Evolutionary conservation across 139 green algal genomes (phyloP), one percentile per base, ranked within the genome.

Genomic region (Tetradesmus obliquus): DNA sequence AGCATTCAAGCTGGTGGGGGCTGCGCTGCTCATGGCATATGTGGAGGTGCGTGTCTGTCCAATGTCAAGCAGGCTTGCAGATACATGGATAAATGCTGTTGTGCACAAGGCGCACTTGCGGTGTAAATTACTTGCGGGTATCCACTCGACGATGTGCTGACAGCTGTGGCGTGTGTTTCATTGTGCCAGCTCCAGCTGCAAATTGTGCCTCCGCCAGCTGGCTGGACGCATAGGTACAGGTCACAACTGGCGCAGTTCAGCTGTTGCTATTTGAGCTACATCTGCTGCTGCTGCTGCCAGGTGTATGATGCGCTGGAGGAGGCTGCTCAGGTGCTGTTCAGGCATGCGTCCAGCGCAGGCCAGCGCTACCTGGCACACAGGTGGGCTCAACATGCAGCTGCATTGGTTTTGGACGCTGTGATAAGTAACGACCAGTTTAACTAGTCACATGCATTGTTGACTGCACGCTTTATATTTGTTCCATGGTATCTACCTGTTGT

Each of bases 281-380:
- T 22, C 84, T 82, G 85, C 45, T 82, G 62, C 66, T 82, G 45
- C 55, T 69, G 55, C 0, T 51, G 0, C 7, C 86, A 90, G 86
- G 71, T 90, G 86, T 90, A 90, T 71, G 86, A 90, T 55, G 22
- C 86, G 13, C 69, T 84, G 20, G 86, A 90, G 86, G 86, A 90
- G 69, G 86, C 86, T 22, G 86, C 86, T 24, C 86, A 90, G 86
- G 45, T 83, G 86, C 86, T 90, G 51, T 90, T 90, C 71, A 53
- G 54, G 53, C 69, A 84, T 53, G 53, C 86, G 19, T 83, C 86
- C n/a, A 32, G 32, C 17, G 86, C 86, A 71, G 86, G 86, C 10
- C 71, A 90, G 71, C 76, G 86, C 66, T 90, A 90, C 76, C 53
- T 90, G 53, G 86, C 86, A 32, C 86, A 90, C 86, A 90, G 86